These are phyloP conservation scores for Paraphoma chrysanthemicola DNA, from an alignment of 2,329 filamentous ascomycete genomes.

Conservation along the genomic window DNA sequence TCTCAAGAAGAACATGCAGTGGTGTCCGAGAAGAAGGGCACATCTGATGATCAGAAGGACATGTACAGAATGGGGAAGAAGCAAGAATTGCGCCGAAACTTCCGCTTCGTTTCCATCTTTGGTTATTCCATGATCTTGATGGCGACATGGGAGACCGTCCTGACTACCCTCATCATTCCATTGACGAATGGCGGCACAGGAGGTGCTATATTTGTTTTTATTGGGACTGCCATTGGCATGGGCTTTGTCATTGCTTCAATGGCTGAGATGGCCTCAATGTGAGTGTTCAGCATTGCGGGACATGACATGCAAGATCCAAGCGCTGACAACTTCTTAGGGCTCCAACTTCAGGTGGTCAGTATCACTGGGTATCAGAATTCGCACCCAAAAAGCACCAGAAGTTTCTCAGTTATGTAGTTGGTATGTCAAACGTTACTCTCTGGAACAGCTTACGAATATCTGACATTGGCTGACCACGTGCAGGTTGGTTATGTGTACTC, in stretches of 20 bases:
- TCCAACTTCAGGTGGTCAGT: conserved; percentile 36
- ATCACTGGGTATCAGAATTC: conserved; percentile 40
- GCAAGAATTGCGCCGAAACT: conserved; percentile 36
- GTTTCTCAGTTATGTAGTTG: conserved; percentile 30
- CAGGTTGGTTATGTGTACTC: conserved; percentile 51
- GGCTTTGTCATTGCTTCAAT: conserved; percentile 30
- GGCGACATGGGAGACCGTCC: conserved; percentile 34
- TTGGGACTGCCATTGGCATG: conserved; percentile 30
- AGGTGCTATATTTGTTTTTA: conserved; percentile 32
- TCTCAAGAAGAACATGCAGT: conserved; percentile 9
- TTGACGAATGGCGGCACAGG: conserved; percentile 36
- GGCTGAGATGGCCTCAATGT: conserved; percentile 41
- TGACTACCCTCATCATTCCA: conserved; percentile 24
- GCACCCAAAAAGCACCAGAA: conserved; percentile 29
- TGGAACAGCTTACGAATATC: too few species aligned
- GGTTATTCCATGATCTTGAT: conserved; percentile 35
- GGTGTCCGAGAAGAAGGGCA: conserved; percentile 27
- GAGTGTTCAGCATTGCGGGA: not conserved
- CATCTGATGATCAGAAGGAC: conserved; percentile 25
- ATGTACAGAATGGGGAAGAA: conserved; percentile 39
- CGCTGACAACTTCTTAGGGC: conserved; percentile 21
- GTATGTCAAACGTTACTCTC: conserved; percentile 1
- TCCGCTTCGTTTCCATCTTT: conserved; percentile 34
- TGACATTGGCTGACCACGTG: not conserved
- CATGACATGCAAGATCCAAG: too few species aligned